A percentile compares a stretch with the other conserved stretches of the same genome.
phyloP scores from a whole-genome alignment of 805 yeast species.

The Myxozyma neotropica region DNA sequence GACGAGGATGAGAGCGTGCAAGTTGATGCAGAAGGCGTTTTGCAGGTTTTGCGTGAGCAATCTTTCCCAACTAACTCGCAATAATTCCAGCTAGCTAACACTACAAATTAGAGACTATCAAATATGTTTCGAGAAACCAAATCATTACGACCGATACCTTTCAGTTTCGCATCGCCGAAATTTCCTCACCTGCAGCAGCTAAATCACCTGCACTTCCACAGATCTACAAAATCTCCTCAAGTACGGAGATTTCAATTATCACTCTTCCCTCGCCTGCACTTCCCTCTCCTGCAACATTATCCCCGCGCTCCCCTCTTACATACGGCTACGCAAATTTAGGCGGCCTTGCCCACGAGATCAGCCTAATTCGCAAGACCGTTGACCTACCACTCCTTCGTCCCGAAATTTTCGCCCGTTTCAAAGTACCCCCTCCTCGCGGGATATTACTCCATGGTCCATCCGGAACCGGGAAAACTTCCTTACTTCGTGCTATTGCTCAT shows the following conservation, averaged over 20 bases:
- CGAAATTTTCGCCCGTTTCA: slow-evolving; percentile 73
- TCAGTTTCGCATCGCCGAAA: slow-evolving; percentile 39
- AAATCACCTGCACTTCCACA: neutral
- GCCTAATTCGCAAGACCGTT: slow-evolving; percentile 62
- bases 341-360: slow-evolving; percentile 70
- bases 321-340: slow-evolving; percentile 62
- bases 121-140: slow-evolving; percentile 49
- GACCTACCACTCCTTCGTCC: slow-evolving; percentile 83
- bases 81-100: too few species aligned
- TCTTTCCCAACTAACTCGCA: too few species aligned
- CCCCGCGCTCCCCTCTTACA: neutral
- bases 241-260: slow-evolving; percentile 24
- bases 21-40: neutral
- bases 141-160: slow-evolving; percentile 59
- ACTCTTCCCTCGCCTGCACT: slow-evolving; percentile 7
- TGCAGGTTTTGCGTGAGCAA: slow-evolving; percentile 5
- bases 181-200: slow-evolving; percentile 27
- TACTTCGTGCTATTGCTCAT: slow-evolving; percentile 77
- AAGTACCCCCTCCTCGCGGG: slow-evolving; percentile 92
- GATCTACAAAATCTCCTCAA: slow-evolving; percentile 14
- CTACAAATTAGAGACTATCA: slow-evolving; percentile 44
- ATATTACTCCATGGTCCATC: slow-evolving; percentile 94
- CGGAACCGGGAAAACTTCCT: slow-evolving; percentile 94
- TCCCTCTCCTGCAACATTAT: neutral
- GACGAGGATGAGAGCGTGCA: slow-evolving; percentile 34